phyloP scores from a whole-genome alignment of 2,329 filamentous ascomycete genomes.

The Cladorrhinum sp. region DNA sequence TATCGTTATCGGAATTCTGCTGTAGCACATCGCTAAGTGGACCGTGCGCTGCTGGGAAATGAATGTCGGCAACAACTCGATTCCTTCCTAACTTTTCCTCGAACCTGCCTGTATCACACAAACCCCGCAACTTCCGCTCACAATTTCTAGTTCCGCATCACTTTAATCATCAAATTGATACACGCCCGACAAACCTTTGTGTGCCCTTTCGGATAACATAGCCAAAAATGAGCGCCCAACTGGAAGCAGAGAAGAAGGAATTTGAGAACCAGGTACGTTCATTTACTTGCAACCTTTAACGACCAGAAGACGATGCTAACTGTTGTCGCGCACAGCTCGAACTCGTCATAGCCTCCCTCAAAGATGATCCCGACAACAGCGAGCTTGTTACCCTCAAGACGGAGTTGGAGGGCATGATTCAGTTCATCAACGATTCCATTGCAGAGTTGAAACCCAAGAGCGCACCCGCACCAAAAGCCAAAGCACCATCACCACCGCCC shows the following conservation, averaged over 20 bases:
- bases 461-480: constrained; percentile 38
- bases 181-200: not conserved
- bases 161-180: no score
- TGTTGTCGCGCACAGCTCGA: constrained; percentile 58
- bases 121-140: constrained; percentile 10
- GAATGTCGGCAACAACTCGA: not conserved
- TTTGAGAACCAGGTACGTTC: constrained; percentile 55
- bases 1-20: not conserved
- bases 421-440: constrained; percentile 74
- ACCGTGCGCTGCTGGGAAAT: not conserved
- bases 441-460: constrained; percentile 69
- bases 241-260: constrained; percentile 52
- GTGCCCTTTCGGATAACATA: not conserved
- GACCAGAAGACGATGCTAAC: not conserved
- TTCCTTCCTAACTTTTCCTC: not conserved
- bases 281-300: no score
- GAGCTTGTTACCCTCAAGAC: constrained; percentile 74
- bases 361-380: constrained; percentile 74
- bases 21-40: not conserved
- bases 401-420: constrained; percentile 80
- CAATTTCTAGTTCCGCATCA: constrained; percentile 22
- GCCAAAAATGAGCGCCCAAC: constrained; percentile 39
- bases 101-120: not conserved
- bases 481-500: constrained; percentile 32
- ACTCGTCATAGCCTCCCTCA: constrained; percentile 70